Base-by-base conservation (phyloP, 441 rosid genomes). In the Theobroma grandiflorum region DNA sequence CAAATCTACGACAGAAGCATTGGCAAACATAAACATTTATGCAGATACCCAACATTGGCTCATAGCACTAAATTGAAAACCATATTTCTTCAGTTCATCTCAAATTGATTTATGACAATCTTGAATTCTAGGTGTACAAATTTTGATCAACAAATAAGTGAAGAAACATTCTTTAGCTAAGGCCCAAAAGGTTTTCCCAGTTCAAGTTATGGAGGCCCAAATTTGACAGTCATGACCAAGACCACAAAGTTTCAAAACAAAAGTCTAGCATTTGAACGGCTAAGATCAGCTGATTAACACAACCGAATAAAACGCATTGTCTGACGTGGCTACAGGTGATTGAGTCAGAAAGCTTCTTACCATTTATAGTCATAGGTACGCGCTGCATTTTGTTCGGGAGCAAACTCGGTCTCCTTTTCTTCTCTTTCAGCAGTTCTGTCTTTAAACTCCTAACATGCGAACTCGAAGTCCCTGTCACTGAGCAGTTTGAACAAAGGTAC, bases 351-450 rank as follows among this genome's bases (percentile, higher is more conserved):
- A 3, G 26, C 14, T 10, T 8, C 6, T 38, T 59, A n/a, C 53
- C 70, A 53, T 83, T 76, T 79, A 79, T 83, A 83, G 47, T 67
- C 62, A 1, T 6, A 31, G 72, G 65, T 81, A 78, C 65, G 78
- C 80, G 72, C 74, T 12, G 37, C 31, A 33, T 42, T 49, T 15
- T 35, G 55, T 45, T 64, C 1, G 26, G 40, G 58, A 61, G 10
- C 33, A 53, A 43, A 35, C 33, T 61, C 26, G 31, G 35, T 52
- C 33, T 8, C 11, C 15, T 15, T 10, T 22, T 0, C 26, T 45
- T 14, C 33, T 26, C 18, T 75, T 49, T 70, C 42, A 70, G 42
- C 42, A 3, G 5, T 20, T 47, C 38, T 50, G 74, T 26, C 38
- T 7, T 8, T 4, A n/a, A 49, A 52, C 4, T 71, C 42, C 35